A percentile compares a stretch with the other conserved stretches of the same genome.
phyloP scores from a whole-genome alignment of 768 basidiomycete genomes.

The Naganishia onofrii region DNA sequence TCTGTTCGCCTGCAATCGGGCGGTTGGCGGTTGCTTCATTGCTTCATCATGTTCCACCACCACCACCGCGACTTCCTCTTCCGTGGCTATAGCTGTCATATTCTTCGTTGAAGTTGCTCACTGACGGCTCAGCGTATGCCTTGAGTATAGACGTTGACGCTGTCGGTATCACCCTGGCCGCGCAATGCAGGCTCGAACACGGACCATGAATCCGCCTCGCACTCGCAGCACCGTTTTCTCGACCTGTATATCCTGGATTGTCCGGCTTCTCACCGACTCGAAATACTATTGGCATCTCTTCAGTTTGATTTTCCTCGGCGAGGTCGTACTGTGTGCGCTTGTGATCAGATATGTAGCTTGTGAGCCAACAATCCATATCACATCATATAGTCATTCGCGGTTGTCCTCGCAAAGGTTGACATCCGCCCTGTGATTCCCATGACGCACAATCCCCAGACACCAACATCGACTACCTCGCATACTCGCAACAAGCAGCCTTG shows the following conservation, averaged over 20 bases:
- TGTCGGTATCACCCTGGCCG: not conserved
- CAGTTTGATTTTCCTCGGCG: constrained; percentile 65
- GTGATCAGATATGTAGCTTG: constrained; percentile 80
- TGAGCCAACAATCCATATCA: constrained; percentile 54
- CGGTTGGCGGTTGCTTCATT: not conserved
- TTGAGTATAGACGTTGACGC: too few species aligned
- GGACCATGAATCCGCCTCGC: not conserved
- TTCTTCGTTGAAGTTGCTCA: too few species aligned
- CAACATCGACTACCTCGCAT: constrained; percentile 97
- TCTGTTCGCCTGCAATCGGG: not conserved
- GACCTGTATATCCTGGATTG: not conserved
- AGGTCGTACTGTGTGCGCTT: constrained; percentile 72
- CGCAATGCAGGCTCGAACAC: not conserved
- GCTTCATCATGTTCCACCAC: not conserved
- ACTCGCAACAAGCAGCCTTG: constrained; percentile 79
- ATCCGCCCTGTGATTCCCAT: not conserved
- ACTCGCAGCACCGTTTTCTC: not conserved
- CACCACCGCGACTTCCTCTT: not conserved
- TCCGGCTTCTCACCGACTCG: constrained; percentile 32
- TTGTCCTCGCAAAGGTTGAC: not conserved
- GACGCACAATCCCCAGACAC: constrained; percentile 64
- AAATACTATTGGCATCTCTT: constrained; percentile 68
- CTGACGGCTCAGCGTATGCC: not conserved
- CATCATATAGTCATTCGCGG: not conserved
- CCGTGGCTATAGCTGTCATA: not conserved